phyloP scores from a whole-genome alignment of 495 filamentous ascomycete genomes.

The Ramalina peruviana region DNA sequence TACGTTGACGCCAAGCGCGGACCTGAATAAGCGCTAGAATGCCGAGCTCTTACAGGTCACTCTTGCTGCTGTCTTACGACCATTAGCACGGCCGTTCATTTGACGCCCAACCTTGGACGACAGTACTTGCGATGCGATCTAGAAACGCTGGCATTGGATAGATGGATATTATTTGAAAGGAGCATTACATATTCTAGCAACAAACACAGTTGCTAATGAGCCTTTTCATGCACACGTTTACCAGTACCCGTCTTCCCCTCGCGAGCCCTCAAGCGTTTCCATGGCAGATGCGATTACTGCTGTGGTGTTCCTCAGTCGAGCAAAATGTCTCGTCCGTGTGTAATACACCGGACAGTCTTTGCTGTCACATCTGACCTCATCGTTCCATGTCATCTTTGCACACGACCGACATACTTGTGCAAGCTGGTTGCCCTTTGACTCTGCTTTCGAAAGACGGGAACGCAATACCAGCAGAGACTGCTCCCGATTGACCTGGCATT shows the following conservation, averaged over 20 bases:
- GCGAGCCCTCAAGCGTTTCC: constrained; percentile 36
- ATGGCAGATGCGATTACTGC: constrained; percentile 41
- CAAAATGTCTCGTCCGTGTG: constrained; percentile 56
- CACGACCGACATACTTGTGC: constrained; percentile 71
- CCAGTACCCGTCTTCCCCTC: constrained; percentile 30
- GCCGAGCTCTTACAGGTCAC: too few relatives aligned
- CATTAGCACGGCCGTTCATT: too few relatives aligned
- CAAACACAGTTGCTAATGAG: too few relatives aligned
- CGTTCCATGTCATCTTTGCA: constrained; percentile 52
- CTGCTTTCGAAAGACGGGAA: constrained; percentile 42
- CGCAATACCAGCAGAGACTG: constrained; percentile 48
- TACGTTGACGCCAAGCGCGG: too few relatives aligned
- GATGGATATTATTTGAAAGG: too few relatives aligned
- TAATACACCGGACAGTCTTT: constrained; percentile 92
- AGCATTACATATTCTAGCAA: too few relatives aligned
- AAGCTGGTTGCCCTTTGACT: constrained; percentile 53
- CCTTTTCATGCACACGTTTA: constrained; percentile 7
- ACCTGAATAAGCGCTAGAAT: too few relatives aligned
- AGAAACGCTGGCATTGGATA: too few relatives aligned
- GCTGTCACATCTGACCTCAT: constrained; percentile 74
- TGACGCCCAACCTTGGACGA: too few relatives aligned
- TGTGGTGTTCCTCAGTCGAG: constrained; percentile 44
- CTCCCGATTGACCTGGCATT: constrained; percentile 43
- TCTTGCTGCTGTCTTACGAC: too few relatives aligned
- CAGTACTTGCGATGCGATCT: too few relatives aligned